Evolutionary conservation across 208 protist species (phyloP), one percentile per base, ranked within the genome.

Genomic region (Wallacemonas collosoma): DNA sequence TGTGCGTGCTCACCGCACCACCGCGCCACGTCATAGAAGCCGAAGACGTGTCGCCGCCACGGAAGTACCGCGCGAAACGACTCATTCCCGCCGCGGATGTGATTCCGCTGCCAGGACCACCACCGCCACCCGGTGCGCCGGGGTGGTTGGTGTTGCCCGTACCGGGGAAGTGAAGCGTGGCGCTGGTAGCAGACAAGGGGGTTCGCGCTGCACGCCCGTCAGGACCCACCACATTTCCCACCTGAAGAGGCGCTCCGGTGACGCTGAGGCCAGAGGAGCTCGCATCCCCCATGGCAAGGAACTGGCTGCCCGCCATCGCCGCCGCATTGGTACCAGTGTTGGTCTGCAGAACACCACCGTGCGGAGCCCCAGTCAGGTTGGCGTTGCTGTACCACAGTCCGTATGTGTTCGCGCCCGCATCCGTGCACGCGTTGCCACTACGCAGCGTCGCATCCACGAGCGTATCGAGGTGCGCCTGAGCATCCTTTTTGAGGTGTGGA

Each of bases 401-500:
- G 43, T 65, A 65, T 35, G 40, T 48, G 40, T 48, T 65, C n/a
- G 58, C 60, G 36, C 5, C 40, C 14, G 9, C 38, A 44, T 50
- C 57, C 9, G 57, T 7, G 55, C 50, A 4, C 54, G 48, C 36
- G 47, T 43, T 1, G 39, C 58, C 15, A 51, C 38, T 14, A 48
- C 80, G 35, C 51, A 96, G 79, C 44, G 83, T 90, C 50, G 53
- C 75, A 62, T 96, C 87, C 2, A 97, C 92, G 43, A 97, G 76
- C 53, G 66, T 72, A 67, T 97, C 83, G 8, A 97, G 81, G 11
- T 82, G 79, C 8, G 53, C 56, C 79, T 93, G 83, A 14, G 95
- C 66, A 39, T 91, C 85, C 9, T 71, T 50, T 35, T 69, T 72
- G 35, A 95, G 54, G 45, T 79, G 67, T 40, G 88, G 88, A 3